Evolutionary conservation across 257 asterid species (phyloP).

Genomic region (Solanum sejunctum): DNA sequence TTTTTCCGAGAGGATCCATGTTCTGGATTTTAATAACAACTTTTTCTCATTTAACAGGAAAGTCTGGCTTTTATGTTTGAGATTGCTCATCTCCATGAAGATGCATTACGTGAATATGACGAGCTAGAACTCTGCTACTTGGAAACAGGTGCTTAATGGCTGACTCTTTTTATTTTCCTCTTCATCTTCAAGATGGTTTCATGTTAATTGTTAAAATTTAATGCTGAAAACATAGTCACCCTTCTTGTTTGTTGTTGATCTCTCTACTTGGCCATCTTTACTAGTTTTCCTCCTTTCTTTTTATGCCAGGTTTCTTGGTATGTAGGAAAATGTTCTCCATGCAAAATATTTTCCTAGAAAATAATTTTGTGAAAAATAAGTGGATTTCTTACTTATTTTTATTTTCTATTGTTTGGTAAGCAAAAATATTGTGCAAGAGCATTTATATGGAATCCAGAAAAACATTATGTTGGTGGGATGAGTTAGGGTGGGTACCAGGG

Average conservation of each 20-base stretch:
- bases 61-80: conserved; percentile 99
- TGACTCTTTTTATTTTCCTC: conserved; percentile 4
- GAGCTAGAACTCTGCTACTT: conserved; percentile 98
- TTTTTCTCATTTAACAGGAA: conserved; percentile 42
- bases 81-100: conserved; percentile 94
- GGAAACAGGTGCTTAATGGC: conserved; percentile 72
- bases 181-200: conserved; percentile 3
- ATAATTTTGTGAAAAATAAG: background rate
- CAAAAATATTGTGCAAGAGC: background rate
- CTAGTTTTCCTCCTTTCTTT: background rate
- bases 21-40: background rate
- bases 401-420: background rate
- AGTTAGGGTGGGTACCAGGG: background rate
- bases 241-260: background rate
- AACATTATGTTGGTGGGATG: background rate
- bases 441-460: background rate
- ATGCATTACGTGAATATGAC: conserved; percentile 96
- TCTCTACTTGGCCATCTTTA: background rate
- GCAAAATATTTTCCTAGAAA: background rate
- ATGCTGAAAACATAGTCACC: background rate
- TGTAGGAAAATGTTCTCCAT: background rate
- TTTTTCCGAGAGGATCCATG: background rate
- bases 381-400: background rate
- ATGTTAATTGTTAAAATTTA: background rate
- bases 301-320: background rate